Base-by-base conservation (phyloP, 2,329 filamentous ascomycete genomes). In the Fusarium sp. region DNA sequence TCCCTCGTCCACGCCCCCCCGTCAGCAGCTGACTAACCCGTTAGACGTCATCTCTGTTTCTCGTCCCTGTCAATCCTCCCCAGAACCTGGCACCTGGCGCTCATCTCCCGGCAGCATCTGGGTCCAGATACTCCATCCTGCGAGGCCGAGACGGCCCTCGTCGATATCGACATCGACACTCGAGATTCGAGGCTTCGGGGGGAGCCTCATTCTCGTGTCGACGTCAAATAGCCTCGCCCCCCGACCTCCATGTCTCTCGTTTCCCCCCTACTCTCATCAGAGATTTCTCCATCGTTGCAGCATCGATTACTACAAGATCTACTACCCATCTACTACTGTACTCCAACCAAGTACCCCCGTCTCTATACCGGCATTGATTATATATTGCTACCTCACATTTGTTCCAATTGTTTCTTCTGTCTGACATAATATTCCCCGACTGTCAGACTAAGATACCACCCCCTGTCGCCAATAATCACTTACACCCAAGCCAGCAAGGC, bases 1-100 rank as follows among this genome's bases (percentile, higher is more conserved):
- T 23, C 23, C 23, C 23, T 23, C 23, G 23, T 23, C 23, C 23
- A 23, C 23, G 23, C 23, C 23, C 64, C 59, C 53, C 60, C 62
- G 70, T 71, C 70, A 69, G 68, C 64, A 60, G 73, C 73, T 75
- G 60, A 74, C 70, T 75, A 75, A 74, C 71, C 37, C 51, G 41
- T 62, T 61, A 73, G 70, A 70, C 63, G 68, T 64, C 68, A 66
- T 67, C 53, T 44, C 50, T 56, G 59, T 37, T 58, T 62, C 28
- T 53, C 47, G 67, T 70, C 58, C 64, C 64, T 71, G 59, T 68
- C 68, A 71, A 68, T 68, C 64, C 53, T 62, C 55, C 39, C 53
- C 50, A 10, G 36, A 48, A 67, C 58, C 67, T 63, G 51, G 67
- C 54, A 67, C 41, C 57, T 15, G 41, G 57, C 57, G 58, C 31